Evolutionary conservation across 495 filamentous ascomycete genomes (phyloP).

Genomic region (Neurospora hispaniola): DNA sequence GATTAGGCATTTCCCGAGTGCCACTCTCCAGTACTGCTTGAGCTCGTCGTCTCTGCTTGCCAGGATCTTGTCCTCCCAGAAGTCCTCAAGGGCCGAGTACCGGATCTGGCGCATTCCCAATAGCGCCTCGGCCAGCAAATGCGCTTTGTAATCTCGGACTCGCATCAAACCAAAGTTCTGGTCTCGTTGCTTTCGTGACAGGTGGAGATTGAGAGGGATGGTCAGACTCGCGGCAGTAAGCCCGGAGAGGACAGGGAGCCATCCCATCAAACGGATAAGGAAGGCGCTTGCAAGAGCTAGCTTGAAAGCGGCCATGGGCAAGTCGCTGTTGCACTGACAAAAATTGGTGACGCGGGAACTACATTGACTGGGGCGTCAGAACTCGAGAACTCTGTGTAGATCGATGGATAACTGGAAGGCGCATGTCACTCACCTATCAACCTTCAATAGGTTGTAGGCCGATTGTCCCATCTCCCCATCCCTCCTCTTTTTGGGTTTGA

Average conservation of each 20-base stretch:
- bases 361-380: conserved; percentile 28
- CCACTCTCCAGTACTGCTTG: conserved; percentile 43
- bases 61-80: conserved; percentile 56
- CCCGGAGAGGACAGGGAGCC: conserved; percentile 50
- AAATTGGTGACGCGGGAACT: conserved; percentile 52
- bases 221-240: conserved; percentile 43
- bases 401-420: not conserved
- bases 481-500: conserved; percentile 5
- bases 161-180: conserved; percentile 59
- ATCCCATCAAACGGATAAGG: conserved; percentile 52
- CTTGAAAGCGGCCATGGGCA: conserved; percentile 40
- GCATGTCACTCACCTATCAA: conserved; percentile 23
- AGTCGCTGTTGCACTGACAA: conserved; percentile 44
- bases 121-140: conserved; percentile 57
- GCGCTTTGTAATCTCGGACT: conserved; percentile 54
- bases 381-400: conserved; percentile 2
- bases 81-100: conserved; percentile 56
- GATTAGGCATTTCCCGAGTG: conserved; percentile 38
- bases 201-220: conserved; percentile 47
- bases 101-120: conserved; percentile 70
- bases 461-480: conserved; percentile 12
- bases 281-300: conserved; percentile 47
- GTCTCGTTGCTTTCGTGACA: conserved; percentile 44
- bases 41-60: conserved; percentile 51
- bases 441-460: conserved; percentile 30